phyloP scores from a whole-genome alignment of 495 filamentous ascomycete genomes.

The Trypethelium eluteriae region DNA sequence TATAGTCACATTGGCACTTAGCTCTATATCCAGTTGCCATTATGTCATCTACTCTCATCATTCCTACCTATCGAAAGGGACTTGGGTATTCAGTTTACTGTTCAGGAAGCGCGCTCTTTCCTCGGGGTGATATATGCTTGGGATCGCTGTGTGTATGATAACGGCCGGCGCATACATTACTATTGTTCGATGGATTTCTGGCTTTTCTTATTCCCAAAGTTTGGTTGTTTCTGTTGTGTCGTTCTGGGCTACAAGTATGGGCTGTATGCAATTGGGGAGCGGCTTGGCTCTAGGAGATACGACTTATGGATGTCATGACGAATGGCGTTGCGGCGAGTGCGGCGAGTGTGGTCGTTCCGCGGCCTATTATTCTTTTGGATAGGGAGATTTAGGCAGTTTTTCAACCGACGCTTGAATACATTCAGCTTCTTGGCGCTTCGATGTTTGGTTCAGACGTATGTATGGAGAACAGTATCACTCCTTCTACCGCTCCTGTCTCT shows the following conservation, averaged over 20 bases:
- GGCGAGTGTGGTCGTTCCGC: background rate
- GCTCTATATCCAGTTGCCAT: background rate
- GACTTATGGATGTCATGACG: constrained; percentile 1
- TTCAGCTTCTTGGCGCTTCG: background rate
- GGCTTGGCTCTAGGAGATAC: background rate
- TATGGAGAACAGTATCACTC: background rate
- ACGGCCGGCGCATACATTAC: background rate
- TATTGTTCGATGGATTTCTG: background rate
- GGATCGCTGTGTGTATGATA: background rate
- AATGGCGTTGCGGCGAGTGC: constrained; percentile 3
- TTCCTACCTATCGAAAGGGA: background rate
- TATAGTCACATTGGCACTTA: no score
- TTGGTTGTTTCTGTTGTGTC: no score
- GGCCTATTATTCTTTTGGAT: background rate
- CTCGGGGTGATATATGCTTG: background rate
- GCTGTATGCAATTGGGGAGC: no score
- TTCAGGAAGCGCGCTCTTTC: background rate
- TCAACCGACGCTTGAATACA: background rate
- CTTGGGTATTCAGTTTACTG: background rate
- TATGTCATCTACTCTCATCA: background rate
- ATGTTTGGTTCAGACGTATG: background rate
- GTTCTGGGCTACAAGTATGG: no score
- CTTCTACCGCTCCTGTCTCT: background rate
- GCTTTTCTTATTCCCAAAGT: background rate
- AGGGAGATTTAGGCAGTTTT: background rate